phyloP scores from a whole-genome alignment of 1,284 basidiomycete genomes.

The Cystobasidium slooffiae region DNA sequence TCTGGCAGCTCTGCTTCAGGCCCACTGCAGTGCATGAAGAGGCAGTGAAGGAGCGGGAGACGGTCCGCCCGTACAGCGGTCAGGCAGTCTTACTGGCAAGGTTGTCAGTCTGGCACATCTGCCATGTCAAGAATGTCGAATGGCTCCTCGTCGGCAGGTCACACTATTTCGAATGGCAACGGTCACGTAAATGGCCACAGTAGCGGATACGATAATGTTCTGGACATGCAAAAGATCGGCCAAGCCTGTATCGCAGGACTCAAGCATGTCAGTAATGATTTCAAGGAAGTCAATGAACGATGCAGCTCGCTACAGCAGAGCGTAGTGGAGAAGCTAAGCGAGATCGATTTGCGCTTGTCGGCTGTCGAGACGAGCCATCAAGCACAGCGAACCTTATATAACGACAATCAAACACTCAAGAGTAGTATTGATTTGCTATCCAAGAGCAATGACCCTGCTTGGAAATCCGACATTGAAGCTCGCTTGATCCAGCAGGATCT shows the following conservation, averaged over 20 bases:
- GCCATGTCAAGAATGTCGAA: constrained; percentile 4
- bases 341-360: not conserved
- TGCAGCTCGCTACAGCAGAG: not conserved
- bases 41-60: too few species aligned
- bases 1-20: too few species aligned
- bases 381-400: not conserved
- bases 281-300: constrained; percentile 1
- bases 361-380: constrained; percentile 7
- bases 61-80: too few species aligned
- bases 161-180: not conserved
- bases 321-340: not conserved
- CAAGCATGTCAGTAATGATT: constrained; percentile 1
- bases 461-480: constrained; percentile 7
- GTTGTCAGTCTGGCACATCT: not conserved
- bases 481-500: constrained; percentile 1
- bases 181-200: not conserved
- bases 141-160: constrained; percentile 2
- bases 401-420: constrained; percentile 18
- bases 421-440: constrained; percentile 7
- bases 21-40: too few species aligned
- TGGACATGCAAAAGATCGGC: not conserved
- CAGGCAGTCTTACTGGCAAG: too few species aligned
- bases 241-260: constrained; percentile 16
- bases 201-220: not conserved
- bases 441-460: constrained; percentile 8